A percentile compares a stretch with the other conserved stretches of the same genome.
phyloP scores from a whole-genome alignment of 1,284 basidiomycete species.

The Sporisorium scitamineum region DNA sequence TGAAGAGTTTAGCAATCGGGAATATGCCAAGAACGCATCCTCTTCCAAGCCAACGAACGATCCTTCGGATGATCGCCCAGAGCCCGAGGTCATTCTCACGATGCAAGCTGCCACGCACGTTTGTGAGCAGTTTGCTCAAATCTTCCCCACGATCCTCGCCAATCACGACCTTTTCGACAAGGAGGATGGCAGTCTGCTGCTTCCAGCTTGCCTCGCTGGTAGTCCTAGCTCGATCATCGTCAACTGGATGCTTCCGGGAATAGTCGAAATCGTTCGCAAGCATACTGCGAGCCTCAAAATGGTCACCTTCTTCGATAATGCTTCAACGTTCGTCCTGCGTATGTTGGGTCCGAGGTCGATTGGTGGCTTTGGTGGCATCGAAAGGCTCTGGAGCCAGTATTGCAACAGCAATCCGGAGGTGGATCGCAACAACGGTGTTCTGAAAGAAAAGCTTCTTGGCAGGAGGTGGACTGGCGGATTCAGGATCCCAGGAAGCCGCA shows the following conservation, averaged over 20 bases:
- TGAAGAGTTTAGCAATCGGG: slow-evolving; percentile 3
- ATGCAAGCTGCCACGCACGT: slow-evolving; percentile 12
- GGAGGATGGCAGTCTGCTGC: slow-evolving; percentile 1
- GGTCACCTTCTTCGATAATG: slow-evolving; percentile 16
- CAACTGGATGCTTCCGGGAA: slow-evolving; percentile 14
- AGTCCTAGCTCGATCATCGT: slow-evolving; percentile 1
- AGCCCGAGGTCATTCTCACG: slow-evolving; percentile 17
- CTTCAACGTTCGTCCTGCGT: slow-evolving; percentile 7
- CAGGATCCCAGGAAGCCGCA: slow-evolving; percentile 9
- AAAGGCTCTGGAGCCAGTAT: slow-evolving; percentile 2
- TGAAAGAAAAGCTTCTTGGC: slow-evolving; percentile 10
- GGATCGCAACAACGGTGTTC: background rate
- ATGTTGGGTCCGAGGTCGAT: slow-evolving; percentile 12
- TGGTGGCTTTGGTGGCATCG: slow-evolving; percentile 10
- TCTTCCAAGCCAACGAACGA: background rate
- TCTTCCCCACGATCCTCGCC: slow-evolving; percentile 8
- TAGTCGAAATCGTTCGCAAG: slow-evolving; percentile 7
- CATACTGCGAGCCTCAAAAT: slow-evolving; percentile 1
- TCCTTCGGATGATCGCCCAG: background rate
- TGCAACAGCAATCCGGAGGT: slow-evolving; percentile 5
- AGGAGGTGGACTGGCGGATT: slow-evolving; percentile 3
- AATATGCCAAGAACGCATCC: background rate
- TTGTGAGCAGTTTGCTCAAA: background rate
- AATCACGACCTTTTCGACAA: slow-evolving; percentile 5
- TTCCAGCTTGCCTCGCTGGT: background rate